Conservation (phyloP, 352 stramenopile genomes). For the Pelagophyceae sp. region DNA sequence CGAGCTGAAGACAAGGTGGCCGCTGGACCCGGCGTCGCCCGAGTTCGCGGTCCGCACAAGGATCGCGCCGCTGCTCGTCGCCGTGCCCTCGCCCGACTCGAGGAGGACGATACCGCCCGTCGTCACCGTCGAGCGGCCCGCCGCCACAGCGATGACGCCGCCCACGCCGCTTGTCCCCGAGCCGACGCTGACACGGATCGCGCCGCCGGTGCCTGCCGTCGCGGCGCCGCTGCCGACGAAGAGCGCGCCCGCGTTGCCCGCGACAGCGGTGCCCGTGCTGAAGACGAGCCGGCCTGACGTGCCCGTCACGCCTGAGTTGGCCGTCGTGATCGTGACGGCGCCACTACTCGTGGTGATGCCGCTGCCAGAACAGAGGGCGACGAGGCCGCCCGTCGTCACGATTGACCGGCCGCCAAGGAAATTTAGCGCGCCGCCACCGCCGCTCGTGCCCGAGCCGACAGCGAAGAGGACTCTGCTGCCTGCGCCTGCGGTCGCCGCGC, state of each 20-base stretch:
- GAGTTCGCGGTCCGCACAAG: background rate
- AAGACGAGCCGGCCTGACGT: constrained; percentile 51
- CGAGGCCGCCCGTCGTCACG: constrained; percentile 25
- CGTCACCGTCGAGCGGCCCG: background rate
- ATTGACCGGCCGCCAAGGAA: constrained; percentile 38
- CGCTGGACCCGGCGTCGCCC: constrained; percentile 20
- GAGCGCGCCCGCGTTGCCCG: constrained; percentile 47
- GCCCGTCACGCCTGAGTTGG: constrained; percentile 53
- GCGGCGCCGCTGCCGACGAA: constrained; percentile 13
- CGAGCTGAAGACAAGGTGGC: constrained; percentile 27
- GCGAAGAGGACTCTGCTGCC: constrained; percentile 56
- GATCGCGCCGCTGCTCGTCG: background rate
- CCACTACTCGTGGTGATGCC: constrained; percentile 53
- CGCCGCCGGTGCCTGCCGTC: constrained; percentile 39
- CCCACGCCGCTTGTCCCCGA: constrained; percentile 30
- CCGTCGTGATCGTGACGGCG: constrained; percentile 46
- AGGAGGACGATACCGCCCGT: background rate
- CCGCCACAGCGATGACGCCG: constrained; percentile 32
- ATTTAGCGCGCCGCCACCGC: constrained; percentile 40
- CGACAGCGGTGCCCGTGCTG: constrained; percentile 43
- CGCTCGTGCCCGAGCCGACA: constrained; percentile 49
- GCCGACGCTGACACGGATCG: constrained; percentile 56
- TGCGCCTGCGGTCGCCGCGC: constrained; percentile 12
- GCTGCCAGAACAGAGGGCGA: constrained; percentile 29
- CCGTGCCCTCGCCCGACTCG: constrained; percentile 23